phyloP scores from a whole-genome alignment of 1,139 yeast genomes.

The Taphrina communis region DNA sequence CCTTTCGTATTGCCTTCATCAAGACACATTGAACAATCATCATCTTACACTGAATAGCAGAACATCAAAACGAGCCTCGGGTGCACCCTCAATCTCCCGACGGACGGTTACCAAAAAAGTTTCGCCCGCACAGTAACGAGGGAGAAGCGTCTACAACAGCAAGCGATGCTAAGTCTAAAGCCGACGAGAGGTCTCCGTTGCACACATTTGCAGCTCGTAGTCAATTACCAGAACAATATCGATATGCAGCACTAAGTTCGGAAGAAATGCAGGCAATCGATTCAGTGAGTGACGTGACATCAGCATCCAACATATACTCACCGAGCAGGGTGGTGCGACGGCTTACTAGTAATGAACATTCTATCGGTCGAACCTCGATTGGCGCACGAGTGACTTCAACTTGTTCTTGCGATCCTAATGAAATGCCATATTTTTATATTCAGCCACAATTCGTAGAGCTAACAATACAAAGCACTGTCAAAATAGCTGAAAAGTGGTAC shows the following conservation, averaged over 20 bases:
- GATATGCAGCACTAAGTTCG: background rate
- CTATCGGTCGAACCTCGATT: no score
- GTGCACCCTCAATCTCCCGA: constrained; percentile 15
- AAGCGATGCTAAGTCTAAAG: no score
- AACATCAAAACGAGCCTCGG: background rate
- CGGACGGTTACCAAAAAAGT: background rate
- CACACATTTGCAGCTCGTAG: background rate
- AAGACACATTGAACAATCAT: no score
- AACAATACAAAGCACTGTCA: no score
- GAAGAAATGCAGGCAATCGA: constrained; percentile 29
- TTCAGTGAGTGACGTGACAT: background rate
- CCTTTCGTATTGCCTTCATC: constrained; percentile 3
- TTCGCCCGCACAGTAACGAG: background rate
- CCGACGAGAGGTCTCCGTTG: no score
- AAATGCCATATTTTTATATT: no score
- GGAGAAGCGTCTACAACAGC: background rate
- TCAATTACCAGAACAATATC: constrained; percentile 6
- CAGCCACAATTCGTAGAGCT: no score
- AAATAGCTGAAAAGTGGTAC: no score
- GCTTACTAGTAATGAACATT: background rate
- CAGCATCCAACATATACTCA: background rate
- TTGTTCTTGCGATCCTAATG: no score
- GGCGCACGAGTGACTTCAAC: no score
- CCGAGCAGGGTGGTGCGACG: constrained; percentile 2
- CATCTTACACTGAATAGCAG: background rate